phyloP scores from a whole-genome alignment of 2,329 filamentous ascomycete species.

The Aspergillus eucalypticola region DNA sequence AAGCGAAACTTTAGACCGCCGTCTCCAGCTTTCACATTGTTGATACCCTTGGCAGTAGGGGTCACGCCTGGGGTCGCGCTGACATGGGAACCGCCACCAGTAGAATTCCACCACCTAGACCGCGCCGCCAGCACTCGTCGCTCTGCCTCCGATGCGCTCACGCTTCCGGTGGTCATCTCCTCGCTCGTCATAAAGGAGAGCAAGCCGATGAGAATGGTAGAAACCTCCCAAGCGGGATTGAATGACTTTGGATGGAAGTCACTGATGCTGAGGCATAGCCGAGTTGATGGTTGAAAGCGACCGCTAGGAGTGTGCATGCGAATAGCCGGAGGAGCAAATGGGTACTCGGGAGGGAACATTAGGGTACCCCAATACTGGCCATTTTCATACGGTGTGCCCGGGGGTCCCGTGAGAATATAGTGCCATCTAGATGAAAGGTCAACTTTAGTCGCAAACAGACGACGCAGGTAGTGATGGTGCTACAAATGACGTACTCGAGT shows the following conservation, averaged over 20 bases:
- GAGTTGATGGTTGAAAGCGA: constrained; percentile 88
- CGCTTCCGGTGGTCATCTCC: constrained; percentile 94
- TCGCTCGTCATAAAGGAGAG: constrained; percentile 98
- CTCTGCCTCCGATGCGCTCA: constrained; percentile 75
- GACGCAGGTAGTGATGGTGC: neutral
- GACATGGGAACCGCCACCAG: constrained; percentile 74
- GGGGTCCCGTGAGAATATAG: constrained; percentile 92
- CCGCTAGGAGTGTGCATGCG: constrained; percentile 98
- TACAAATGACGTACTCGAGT: constrained; percentile 66
- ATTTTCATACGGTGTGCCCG: constrained; percentile 87
- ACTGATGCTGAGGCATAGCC: constrained; percentile 91
- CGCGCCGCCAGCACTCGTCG: constrained; percentile 73
- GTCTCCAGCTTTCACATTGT: constrained; percentile 81
- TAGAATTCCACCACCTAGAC: constrained; percentile 95
- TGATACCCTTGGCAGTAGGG: constrained; percentile 67
- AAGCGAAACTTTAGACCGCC: constrained; percentile 84
- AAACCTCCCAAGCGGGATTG: constrained; percentile 98
- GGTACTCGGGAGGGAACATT: constrained; percentile 93
- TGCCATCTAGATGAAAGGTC: constrained; percentile 66
- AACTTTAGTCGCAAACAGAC: constrained; percentile 7
- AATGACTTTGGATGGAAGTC: constrained; percentile 98
- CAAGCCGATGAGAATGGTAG: constrained; percentile 90
- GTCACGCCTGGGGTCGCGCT: constrained; percentile 53
- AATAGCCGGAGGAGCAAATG: constrained; percentile 94
- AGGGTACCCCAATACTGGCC: constrained; percentile 99